Percentiles rank a stretch among this genome's conserved stretches.
Conservation (phyloP, 768 basidiomycete species). For the Termitomyces titanicus region DNA sequence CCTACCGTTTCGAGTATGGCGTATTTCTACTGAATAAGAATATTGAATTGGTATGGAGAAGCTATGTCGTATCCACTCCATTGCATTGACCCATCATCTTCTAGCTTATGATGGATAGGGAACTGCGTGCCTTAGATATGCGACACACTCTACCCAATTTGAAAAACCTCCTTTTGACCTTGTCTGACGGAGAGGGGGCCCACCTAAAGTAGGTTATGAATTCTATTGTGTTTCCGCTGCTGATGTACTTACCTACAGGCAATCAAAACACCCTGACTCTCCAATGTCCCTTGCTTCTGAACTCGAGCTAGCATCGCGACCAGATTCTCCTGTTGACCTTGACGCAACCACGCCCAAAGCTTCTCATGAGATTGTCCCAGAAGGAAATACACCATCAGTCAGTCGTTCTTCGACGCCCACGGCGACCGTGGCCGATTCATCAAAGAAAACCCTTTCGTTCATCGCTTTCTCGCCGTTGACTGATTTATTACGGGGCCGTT, state of each 20-base stretch:
- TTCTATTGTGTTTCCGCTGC: slow-evolving; percentile 9
- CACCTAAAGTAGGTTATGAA: slow-evolving; percentile 39
- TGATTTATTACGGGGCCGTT: slow-evolving; percentile 59
- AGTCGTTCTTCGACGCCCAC: slow-evolving; percentile 63
- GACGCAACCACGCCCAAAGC: slow-evolving; percentile 34
- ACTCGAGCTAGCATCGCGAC: slow-evolving; percentile 16
- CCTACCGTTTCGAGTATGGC: slow-evolving; percentile 96
- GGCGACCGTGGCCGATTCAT: slow-evolving; percentile 31
- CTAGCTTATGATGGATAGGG: slow-evolving; percentile 89
- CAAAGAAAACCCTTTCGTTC: slow-evolving; percentile 42
- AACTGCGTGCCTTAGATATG: slow-evolving; percentile 86
- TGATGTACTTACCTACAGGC: slow-evolving; percentile 19
- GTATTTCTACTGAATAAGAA: slow-evolving; percentile 97
- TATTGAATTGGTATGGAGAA: slow-evolving; percentile 77
- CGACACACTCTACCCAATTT: slow-evolving; percentile 96
- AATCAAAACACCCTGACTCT: slow-evolving; percentile 20
- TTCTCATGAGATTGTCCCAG: slow-evolving; percentile 22
- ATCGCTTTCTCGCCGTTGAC: slow-evolving; percentile 62
- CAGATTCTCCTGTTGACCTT: slow-evolving; percentile 21
- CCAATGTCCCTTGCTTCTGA: slow-evolving; percentile 24
- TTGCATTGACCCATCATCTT: slow-evolving; percentile 5
- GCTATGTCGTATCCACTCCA: slow-evolving; percentile 6
- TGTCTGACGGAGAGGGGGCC: slow-evolving; percentile 66
- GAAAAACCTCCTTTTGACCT: slow-evolving; percentile 86
- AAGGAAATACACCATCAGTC: slow-evolving; percentile 38